Evolutionary conservation across 78 protist genomes (phyloP), one percentile per base, ranked within the genome.

Genomic region (Creolimax fragrantissima): DNA sequence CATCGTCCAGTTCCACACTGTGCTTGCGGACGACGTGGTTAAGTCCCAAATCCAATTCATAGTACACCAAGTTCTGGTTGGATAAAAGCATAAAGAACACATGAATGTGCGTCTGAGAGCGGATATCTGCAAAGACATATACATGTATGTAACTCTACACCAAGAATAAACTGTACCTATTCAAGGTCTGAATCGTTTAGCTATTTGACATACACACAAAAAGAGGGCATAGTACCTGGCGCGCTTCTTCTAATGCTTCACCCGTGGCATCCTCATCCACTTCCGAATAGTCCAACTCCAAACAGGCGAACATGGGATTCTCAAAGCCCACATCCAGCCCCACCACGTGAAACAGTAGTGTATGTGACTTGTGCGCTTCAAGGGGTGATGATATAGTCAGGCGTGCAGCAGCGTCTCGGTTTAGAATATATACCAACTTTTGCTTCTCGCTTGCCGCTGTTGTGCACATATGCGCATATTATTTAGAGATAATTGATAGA

Each of bases 321-420:
- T 97, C 97, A 90, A 96, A 98, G 32, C 99, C 99, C 24, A 97
- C 99, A 94, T 99, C 99, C 3, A 99, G 93, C 43, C 98, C 99
- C 7, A 92, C 89, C 85, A 96, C 36, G 37, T 90, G 45, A 43
- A 94, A 97, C 35, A 94, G 2, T 3, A 98, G 39, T 4, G 97
- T 94, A 93, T 91, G 35, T 66, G 96, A 36, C 84, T 94, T 96
- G 94, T 98, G 98, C 39, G 99, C 99, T 90, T 99, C 99, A 41
- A 98, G 95, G 36, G 99, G 99, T 47, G 99, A 97, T 35, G 98
- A 93, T 44, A 97, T 95, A 11, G 98, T 96, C 36, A 97, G 90
- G 35, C 89, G 85, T 37, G 96, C 95, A 32, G 94, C 44, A 35
- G 95, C 81, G 93, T 98, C 99, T 37, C 99, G 92, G 90, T 96